Evolutionary conservation across 192 early-diverging fungal genomes (phyloP), one percentile per base, ranked within the genome.

Genomic region (Backusella tarrabulga): DNA sequence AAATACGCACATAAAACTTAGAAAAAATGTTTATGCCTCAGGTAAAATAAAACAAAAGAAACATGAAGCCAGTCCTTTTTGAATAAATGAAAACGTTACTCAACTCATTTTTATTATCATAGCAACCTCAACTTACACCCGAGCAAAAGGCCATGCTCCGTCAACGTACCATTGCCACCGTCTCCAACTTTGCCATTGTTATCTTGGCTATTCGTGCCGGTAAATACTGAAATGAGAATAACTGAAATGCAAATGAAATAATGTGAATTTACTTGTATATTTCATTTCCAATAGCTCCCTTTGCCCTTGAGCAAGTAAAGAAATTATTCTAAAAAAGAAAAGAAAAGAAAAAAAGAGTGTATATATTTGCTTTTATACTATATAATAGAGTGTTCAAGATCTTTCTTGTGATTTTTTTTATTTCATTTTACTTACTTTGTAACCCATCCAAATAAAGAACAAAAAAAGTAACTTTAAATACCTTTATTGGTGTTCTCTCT

Each of bases 61-160:
- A 23, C 21, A 26, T 23, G 7, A 8, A 26, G 11, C 4, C 34
- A 9, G n/a, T 0, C 7, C 15, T 23, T 60, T 6, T 1, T 38
- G 34, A 52, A 29, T 11, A 26, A 60, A 60, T 2, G 54, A 60
- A 60, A 60, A 26, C 54, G 23, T 60, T 32, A 60, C 54, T 60
- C 54, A 60, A 60, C 54, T 60, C 54, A 23, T 60, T 60, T 60
- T 60, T 26, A 66, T n/a, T 38, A 68, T 9, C 15, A 32, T 41
- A 72, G 50, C 73, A 82, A 78, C 81, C 77, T 63, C 74, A 77
- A 75, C 69, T 82, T 42, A 82, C 81, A 52, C 54, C 76, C 68
- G 81, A 82, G 69, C 73, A 82, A 67, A 82, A 78, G 50, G 81
- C 81, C 29, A 69, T 78, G 38, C 66, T 82, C n/a, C 71, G 81